Base-by-base conservation (phyloP, 78 protist species). In the Tieghemostelium lacteum region DNA sequence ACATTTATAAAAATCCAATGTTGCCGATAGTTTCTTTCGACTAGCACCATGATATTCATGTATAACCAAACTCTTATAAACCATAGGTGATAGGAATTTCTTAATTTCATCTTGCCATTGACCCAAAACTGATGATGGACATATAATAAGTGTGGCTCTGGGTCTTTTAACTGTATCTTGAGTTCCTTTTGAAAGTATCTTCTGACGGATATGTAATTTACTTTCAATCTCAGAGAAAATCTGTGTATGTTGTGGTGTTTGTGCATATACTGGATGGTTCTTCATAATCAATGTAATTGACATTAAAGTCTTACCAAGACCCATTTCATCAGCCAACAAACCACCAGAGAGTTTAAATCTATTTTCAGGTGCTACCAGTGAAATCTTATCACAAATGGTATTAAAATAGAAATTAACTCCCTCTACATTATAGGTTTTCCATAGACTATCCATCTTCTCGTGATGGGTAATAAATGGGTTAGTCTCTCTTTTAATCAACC, bases 231-330 rank as follows among this genome's bases (percentile, higher is more conserved):
- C 73, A 22, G 19, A 33, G 8, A 36, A 40, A 16, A 60, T 73
- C 26, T 73, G 55, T 36, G 16, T 1, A 14, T 73, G 66, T 58
- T 60, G 67, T 33, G 26, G 20, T n/a, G 36, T 54, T 39, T 26
- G 16, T 28, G 39, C 26, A 54, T 14, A 34, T 16, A 14, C 28
- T 36, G 88, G 88, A 54, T 78, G 93, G 34, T 86, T 67, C 16
- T 78, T 2, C 17, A 76, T 17, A 5, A 63, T 28, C 20, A 86
- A 58, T 10, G 86, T 20, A 12, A 93, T 61, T 29, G 67, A 42
- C 75, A 64, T 63, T 4, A 93, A 26, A 8, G 95, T 76, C 80
- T 93, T 93, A 17, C 95, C 95, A 16, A 93, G 77, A 16, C 95
- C 95, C 95, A 83, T 75, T 58, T 74, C 92, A 55, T 92, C 95